phyloP scores from a whole-genome alignment of 768 basidiomycete genomes.

The Pulveroboletus sp. region DNA sequence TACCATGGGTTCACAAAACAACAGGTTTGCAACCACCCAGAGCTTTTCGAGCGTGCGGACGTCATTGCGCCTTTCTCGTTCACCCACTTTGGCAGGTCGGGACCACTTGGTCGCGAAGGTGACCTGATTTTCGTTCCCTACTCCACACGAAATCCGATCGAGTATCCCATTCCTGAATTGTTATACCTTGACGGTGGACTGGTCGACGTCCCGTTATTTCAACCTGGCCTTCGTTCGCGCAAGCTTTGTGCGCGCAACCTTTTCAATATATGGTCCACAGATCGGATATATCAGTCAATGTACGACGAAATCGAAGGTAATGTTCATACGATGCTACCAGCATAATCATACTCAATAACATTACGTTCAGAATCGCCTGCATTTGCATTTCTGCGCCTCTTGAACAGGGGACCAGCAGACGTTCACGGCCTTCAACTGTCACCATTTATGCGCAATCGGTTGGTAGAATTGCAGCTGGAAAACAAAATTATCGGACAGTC shows the following conservation, averaged over 20 bases:
- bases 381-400: conserved; percentile 79
- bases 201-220: conserved; percentile 58
- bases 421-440: conserved; percentile 59
- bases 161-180: conserved; percentile 69
- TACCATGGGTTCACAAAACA: conserved; percentile 5
- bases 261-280: conserved; percentile 89
- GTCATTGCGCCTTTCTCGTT: conserved; percentile 93
- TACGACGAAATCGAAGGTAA: conserved; percentile 54
- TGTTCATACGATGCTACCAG: conserved; percentile 13
- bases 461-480: conserved; percentile 50
- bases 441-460: conserved; percentile 55
- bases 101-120: conserved; percentile 83
- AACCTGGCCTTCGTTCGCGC: conserved; percentile 45
- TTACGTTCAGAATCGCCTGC: conserved; percentile 46
- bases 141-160: conserved; percentile 85
- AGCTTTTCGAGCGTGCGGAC: conserved; percentile 96
- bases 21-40: conserved; percentile 96
- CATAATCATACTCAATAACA: not conserved
- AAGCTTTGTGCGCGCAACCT: conserved; percentile 59
- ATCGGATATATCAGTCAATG: conserved; percentile 73
- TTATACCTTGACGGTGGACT: conserved; percentile 79
- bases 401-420: conserved; percentile 62
- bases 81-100: conserved; percentile 75
- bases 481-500: conserved; percentile 36
- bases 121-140: conserved; percentile 81